Base-by-base conservation (phyloP, 1,139 yeast genomes). In the Pichia terricola region DNA sequence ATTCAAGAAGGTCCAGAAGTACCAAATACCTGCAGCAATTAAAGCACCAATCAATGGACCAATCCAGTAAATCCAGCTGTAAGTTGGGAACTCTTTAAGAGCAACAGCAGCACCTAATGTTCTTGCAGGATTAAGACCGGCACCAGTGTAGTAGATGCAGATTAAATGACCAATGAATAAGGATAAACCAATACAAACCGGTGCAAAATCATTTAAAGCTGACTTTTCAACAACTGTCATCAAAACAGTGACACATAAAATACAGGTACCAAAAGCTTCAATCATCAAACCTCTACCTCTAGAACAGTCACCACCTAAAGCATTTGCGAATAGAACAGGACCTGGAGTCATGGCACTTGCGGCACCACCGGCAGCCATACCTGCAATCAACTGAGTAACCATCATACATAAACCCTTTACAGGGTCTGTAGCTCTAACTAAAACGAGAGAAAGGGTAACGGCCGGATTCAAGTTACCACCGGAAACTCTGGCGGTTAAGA, bases 381-480 rank as follows among this genome's bases (percentile, higher is more conserved):
- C 95, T 43, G 82, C 95, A 61, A 85, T 64, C 57, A 86, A 63
- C 68, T 87, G 95, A 39, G 89, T 59, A 45, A 79, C 43, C 64
- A 76, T 65, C 79, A 82, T 77, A 45, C 83, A 62, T 36, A 68
- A 64, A 53, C 85, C 91, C 63, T 94, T 77, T 36, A 81, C 48
- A 45, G 91, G 88, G 38, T 86, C 75, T 50, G 83, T 72, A 44
- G 88, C 94, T 51, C 83, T 75, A 28, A 84, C 82, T 42, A 82
- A 67, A 26, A 79, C 73, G 59, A 86, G 69, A 34, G 91, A 69
- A 44, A 85, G 68, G 34, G 95, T 81, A 40, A 87, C 95, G 41
- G 94, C 89, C 9, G 96, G 96, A 68, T 87, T 87, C 61, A 86
- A 74, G 66, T 85, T 85, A 68, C 94, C 95, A 59, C 95, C 95